Base-by-base conservation (phyloP, 2,329 filamentous ascomycete species). In the Calonectria crousiana region DNA sequence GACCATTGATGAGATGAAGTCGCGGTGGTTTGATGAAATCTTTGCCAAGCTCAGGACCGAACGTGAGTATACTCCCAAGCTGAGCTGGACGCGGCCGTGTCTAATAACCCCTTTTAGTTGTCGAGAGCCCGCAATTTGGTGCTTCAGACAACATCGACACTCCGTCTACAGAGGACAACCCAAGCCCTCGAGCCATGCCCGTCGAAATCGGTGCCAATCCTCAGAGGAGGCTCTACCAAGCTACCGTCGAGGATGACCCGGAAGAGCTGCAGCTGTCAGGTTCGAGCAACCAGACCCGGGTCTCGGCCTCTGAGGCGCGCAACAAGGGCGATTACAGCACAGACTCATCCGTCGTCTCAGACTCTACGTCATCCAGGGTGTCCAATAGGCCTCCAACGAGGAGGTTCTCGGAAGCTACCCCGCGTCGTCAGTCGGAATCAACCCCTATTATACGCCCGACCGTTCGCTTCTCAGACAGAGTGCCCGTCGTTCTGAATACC, bases 391-490 rank as follows among this genome's bases (percentile, higher is more conserved):
- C 71, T 5, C 70, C 69, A 9, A 36, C 23, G 11, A 72, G 56
- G 10, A 60, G 74, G 30, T 70, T 75, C 30, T 64, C 77, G 1
- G 49, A 71, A 20, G 71, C 51, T 44, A 60, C 28, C 2, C 47
- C 51, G 6, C 36, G 65, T 3, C 67, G 72, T 20, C 49, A 74
- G 20, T 60, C 74, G 8, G 71, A 71, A 2, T 69, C 73, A 14
- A 71, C 66, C 10, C 73, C 78, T 13, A 81, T 74, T 62, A 23
- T 73, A 5, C 79, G 81, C 0, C 83, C 78, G 8, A 80, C 80
- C 0, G 83, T 84, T 9, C 82, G 81, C 52, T 84, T 84, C 72
- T 82, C 81, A 3, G 79, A 84, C 14, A 75, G 78, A 2, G 79
- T 68, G 0, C 82, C 82, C 0, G 75, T 82, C 1, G 74, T 83